Conservation (phyloP, 495 filamentous ascomycete species). For the Tricharina praecox region DNA sequence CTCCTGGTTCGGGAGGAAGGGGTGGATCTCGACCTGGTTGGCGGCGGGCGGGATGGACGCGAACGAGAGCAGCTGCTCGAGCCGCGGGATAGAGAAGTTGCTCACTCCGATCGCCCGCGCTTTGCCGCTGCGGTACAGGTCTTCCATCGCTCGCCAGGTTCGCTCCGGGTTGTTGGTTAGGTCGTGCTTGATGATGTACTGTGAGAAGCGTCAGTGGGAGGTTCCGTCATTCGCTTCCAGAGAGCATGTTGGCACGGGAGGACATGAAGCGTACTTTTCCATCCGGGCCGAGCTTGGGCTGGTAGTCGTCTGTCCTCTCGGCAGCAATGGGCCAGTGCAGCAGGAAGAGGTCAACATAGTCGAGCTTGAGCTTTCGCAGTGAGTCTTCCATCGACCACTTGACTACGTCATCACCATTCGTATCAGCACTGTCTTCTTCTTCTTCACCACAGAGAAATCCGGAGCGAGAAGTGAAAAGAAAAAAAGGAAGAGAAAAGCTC, state of each 20-base stretch:
- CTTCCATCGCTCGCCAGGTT: slow-evolving; percentile 39
- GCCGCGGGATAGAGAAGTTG: slow-evolving; percentile 34
- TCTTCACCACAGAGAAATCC: too few species aligned
- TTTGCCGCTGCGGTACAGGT: slow-evolving; percentile 39
- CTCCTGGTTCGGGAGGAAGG: slow-evolving; percentile 39
- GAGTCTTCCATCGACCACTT: slow-evolving; percentile 49
- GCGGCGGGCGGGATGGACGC: slow-evolving; percentile 31
- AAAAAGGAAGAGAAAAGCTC: too few species aligned
- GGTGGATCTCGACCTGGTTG: slow-evolving; percentile 47
- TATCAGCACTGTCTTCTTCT: too few species aligned
- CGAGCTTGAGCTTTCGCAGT: slow-evolving; percentile 41
- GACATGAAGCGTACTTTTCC: slow-evolving; percentile 34
- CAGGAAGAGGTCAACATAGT: slow-evolving; percentile 56
- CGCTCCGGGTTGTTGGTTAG: slow-evolving; percentile 38
- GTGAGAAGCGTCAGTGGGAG: slow-evolving; percentile 23
- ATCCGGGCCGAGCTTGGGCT: slow-evolving; percentile 38
- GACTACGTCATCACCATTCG: slow-evolving; percentile 28
- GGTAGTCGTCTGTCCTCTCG: slow-evolving; percentile 35
- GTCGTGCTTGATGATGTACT: slow-evolving; percentile 36
- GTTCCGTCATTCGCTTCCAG: too few species aligned
- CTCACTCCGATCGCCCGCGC: slow-evolving; percentile 42
- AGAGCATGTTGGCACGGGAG: too few species aligned
- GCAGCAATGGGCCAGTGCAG: slow-evolving; percentile 55
- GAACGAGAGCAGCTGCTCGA: slow-evolving; percentile 28
- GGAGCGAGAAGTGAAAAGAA: too few species aligned